Evolutionary conservation across 2,329 filamentous ascomycete genomes (phyloP).

Genomic region (Lecanicillium sp.): DNA sequence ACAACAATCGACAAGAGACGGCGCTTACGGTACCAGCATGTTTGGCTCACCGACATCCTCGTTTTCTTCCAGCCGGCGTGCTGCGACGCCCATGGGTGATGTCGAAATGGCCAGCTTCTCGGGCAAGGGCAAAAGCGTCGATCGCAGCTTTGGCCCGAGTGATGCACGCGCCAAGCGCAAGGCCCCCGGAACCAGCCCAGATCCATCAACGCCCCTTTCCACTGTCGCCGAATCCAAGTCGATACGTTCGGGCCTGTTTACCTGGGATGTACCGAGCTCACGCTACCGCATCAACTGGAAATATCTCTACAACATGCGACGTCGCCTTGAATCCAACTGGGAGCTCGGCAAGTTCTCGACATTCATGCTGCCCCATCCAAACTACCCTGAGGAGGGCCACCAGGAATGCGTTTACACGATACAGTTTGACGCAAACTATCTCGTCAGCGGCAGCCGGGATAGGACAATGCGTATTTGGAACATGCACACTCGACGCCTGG

Average conservation of each 20-base stretch:
- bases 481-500: conserved; percentile 69
- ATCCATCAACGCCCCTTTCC: conserved; percentile 22
- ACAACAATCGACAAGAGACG: conserved; percentile 16
- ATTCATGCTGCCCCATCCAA: conserved; percentile 84
- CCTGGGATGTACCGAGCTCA: conserved; percentile 38
- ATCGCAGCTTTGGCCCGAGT: conserved; percentile 19
- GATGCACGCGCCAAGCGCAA: conserved; percentile 27
- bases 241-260: conserved; percentile 39
- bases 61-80: conserved; percentile 20
- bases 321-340: conserved; percentile 85
- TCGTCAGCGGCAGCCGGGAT: conserved; percentile 92
- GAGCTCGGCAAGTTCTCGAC: conserved; percentile 71
- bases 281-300: conserved; percentile 77
- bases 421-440: conserved; percentile 74
- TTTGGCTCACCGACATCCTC: conserved; percentile 26
- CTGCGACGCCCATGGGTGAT: conserved; percentile 18
- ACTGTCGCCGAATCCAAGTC: conserved; percentile 21
- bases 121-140: conserved; percentile 20
- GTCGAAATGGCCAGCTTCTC: conserved; percentile 20
- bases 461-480: conserved; percentile 86
- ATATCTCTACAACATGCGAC: conserved; percentile 82
- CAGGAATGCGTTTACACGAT: conserved; percentile 91
- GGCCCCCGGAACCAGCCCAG: conserved; percentile 23
- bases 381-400: conserved; percentile 73
- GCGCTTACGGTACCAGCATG: conserved; percentile 18